Evolutionary conservation across 805 yeast genomes (phyloP), one percentile per base, ranked within the genome.

Genomic region (Wickerhamiella sergipiensis): DNA sequence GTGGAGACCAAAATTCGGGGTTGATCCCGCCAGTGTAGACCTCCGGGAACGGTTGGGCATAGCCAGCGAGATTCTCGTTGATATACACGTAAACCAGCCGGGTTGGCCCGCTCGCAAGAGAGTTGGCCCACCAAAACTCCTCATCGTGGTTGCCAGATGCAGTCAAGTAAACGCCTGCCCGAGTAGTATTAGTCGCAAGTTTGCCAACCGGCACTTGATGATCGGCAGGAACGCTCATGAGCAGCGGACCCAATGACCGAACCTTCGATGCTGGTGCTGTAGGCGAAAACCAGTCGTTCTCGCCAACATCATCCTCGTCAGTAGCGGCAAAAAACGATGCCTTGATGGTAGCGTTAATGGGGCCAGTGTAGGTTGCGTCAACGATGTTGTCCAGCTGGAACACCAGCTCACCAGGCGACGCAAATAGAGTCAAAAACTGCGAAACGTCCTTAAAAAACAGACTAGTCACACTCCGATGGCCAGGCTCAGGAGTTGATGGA

Each of bases 11-110:
- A 45, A 86, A 67, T 2, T 81, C 73, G 1, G 95, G 95, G 1
- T 88, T 76, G 33, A 80, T 67, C 1, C 95, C 95, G 6, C 95
- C 95, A 1, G 95, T 79, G 67, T 73, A 87, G 15, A 87, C 74
- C 7, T 80, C 77, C 1, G 90, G 89, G 56, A 76, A 78, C 1
- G 95, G 94, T 23, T 79, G 69, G 26, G 75, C 75, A 3, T 79
- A 68, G 1, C 81, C 81, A 6, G 85, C 75, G 48, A 82, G 72
- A 22, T 71, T 57, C 24, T 76, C 85, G 57, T 80, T 74, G 46
- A 82, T 67, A 55, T 70, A 81, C 4, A 84, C 78, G 56, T 81
- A 78, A n/a, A 85, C 70, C 22, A 79, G 69, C 51, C 95, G 74
- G 62, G 29, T 54, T 17, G 62, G 58, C 9, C 60, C 59, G 15